phyloP scores from a whole-genome alignment of 768 basidiomycete species.

The Leccinum subgranulosum region DNA sequence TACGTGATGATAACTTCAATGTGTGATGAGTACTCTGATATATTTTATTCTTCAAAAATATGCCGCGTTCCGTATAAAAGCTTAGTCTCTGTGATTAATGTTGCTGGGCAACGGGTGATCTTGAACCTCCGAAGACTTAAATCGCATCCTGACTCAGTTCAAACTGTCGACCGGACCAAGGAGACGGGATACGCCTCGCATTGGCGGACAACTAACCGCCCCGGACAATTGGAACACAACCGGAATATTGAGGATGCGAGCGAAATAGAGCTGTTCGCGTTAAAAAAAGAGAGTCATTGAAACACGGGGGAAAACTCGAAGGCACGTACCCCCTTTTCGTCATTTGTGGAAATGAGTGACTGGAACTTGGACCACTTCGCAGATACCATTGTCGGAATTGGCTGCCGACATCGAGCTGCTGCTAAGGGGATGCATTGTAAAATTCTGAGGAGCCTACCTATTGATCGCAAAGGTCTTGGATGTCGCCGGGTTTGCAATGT shows the following conservation, averaged over 20 bases:
- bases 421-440: too few species aligned
- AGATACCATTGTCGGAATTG: background rate
- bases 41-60: background rate
- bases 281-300: background rate
- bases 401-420: background rate
- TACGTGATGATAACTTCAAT: background rate
- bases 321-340: background rate
- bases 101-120: constrained; percentile 16
- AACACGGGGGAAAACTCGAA: background rate
- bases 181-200: background rate
- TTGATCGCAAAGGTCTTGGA: too few species aligned
- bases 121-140: constrained; percentile 12
- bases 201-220: background rate
- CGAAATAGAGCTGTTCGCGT: background rate
- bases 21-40: background rate
- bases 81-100: constrained; percentile 5
- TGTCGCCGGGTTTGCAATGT: too few species aligned
- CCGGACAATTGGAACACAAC: background rate
- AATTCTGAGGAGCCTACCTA: too few species aligned
- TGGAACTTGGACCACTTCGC: background rate
- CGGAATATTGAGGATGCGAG: background rate
- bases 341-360: too few species aligned
- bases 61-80: background rate
- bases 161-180: background rate
- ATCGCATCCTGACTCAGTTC: background rate